These are phyloP conservation scores for Erodium maritimum DNA, from an alignment of 345 rosid genomes.

Conservation along the genomic window DNA sequence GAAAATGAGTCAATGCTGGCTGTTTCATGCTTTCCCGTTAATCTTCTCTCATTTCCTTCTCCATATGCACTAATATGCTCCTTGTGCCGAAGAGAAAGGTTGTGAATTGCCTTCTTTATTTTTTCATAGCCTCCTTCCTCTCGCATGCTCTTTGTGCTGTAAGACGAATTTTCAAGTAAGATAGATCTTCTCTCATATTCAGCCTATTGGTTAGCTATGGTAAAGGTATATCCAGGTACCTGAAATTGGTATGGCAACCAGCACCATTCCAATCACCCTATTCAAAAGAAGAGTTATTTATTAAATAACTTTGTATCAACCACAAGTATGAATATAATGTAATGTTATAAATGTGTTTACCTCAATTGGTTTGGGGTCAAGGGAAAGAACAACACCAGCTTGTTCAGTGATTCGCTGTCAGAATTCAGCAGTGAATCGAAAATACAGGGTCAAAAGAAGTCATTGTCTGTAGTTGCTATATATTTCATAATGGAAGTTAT, in stretches of 20 bases:
- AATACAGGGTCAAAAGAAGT: neutral
- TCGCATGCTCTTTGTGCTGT: constrained; percentile 90
- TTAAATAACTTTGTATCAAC: neutral
- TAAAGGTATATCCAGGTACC: constrained; percentile 17
- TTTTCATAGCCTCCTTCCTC: constrained; percentile 87
- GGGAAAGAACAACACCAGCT: constrained; percentile 83
- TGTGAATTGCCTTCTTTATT: constrained; percentile 84
- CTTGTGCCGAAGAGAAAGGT: constrained; percentile 76
- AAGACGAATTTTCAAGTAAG: neutral
- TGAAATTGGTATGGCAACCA: constrained; percentile 95
- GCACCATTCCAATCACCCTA: constrained; percentile 99
- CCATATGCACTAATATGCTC: constrained; percentile 92
- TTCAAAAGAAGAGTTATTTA: constrained; percentile 4
- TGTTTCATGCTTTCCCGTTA: constrained; percentile 96
- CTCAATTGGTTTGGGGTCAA: constrained; percentile 94
- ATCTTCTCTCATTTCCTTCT: constrained; percentile 97
- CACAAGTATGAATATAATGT: neutral
- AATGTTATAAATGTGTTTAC: constrained; percentile 16
- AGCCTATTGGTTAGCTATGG: neutral
- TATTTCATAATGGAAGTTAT: neutral
- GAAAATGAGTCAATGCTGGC: constrained; percentile 83
- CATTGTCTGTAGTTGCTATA: neutral
- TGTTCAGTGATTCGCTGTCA: constrained; percentile 94
- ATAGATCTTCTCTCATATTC: neutral
- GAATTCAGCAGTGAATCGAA: neutral